Percentiles rank a stretch among this genome's conserved stretches.
These are phyloP conservation scores for Globisporangium uncinulatum DNA, from an alignment of 352 stramenopile species.

Conservation along the genomic window DNA sequence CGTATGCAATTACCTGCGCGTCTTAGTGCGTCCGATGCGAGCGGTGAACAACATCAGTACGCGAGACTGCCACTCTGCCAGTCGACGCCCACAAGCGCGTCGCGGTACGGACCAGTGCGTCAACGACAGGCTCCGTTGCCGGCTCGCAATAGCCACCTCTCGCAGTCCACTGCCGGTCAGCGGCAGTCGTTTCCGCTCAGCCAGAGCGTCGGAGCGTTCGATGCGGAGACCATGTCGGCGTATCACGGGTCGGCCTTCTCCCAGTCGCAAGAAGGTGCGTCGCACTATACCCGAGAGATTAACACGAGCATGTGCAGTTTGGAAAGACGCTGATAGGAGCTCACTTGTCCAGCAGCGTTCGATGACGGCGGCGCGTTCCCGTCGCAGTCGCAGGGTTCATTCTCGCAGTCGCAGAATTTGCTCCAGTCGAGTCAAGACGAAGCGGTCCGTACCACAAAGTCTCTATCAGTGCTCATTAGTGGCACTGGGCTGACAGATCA, in stretches of 20 bases:
- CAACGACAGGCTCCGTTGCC: constrained; percentile 7
- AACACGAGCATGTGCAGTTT: neutral
- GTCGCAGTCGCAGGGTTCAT: constrained; percentile 15
- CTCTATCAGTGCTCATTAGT: neutral
- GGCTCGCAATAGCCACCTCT: constrained; percentile 1
- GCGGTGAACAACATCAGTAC: neutral
- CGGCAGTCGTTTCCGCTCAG: neutral
- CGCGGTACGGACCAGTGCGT: constrained; percentile 10
- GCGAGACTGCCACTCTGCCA: constrained; percentile 5
- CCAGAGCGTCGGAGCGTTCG: constrained; percentile 5
- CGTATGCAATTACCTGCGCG: constrained; percentile 1
- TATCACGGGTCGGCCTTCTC: neutral
- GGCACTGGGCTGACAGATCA: neutral
- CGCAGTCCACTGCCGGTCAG: neutral
- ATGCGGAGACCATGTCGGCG: constrained; percentile 2
- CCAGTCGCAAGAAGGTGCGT: constrained; percentile 14
- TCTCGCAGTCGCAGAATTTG: constrained; percentile 13
- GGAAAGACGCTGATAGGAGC: no score
- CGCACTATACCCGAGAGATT: neutral
- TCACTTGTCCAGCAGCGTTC: constrained; percentile 1
- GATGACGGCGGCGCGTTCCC: constrained; percentile 12
- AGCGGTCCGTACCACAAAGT: neutral
- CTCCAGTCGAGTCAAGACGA: constrained; percentile 17
- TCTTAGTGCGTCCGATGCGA: constrained; percentile 1
- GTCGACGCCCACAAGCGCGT: constrained; percentile 1